Evolutionary conservation across 176 grass and related monocot species (phyloP), one percentile per base, ranked within the genome.

Genomic region (Carex pumila): DNA sequence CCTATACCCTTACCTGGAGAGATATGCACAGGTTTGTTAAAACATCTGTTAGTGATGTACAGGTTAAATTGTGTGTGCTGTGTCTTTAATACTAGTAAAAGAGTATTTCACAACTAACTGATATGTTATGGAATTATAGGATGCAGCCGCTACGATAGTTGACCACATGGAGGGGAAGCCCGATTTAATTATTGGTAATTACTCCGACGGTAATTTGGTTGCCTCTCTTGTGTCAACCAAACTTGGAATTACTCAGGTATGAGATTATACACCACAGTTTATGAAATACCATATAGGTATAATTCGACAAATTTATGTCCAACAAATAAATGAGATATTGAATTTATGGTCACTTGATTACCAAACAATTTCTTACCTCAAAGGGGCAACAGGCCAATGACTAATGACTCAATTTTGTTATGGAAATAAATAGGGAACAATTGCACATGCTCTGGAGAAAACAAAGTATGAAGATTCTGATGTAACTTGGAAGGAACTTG

Each of bases 401-500:
- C 73, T 78, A 36, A 78, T 78, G 73, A 78, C 25, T 18, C 10
- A 9, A 78, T 57, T 57, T 57, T 57, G 14, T 4, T 52, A 11
- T 71, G 68, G 50, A 78, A 74, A 78, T 56, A 55, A 78, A 57
- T 64, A 90, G 92, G 95, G 86, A 87, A 98, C 95, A 57, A 98
- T 98, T 31, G 95, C 95, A 36, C 95, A 98, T 79, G 95, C 95
- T 88, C 95, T 98, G 0, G 95, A 98, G 81, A 98, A 98, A 90
- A 95, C 95, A 0, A 98, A 98, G 85, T 98, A 98, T 29, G 92
- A 90, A 59, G 89, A 95, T 83, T 95, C 95, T 57, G 95, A 98
- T 85, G 87, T 90, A 47, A 93, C 93, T 73, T 98, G 95, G 95
- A 98, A 90, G 75, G 89, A 93, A 84, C 77, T 98, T 36, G 91